Evolutionary conservation across 2,329 filamentous ascomycete genomes (phyloP).

Genomic region (Diaporthe sp.): DNA sequence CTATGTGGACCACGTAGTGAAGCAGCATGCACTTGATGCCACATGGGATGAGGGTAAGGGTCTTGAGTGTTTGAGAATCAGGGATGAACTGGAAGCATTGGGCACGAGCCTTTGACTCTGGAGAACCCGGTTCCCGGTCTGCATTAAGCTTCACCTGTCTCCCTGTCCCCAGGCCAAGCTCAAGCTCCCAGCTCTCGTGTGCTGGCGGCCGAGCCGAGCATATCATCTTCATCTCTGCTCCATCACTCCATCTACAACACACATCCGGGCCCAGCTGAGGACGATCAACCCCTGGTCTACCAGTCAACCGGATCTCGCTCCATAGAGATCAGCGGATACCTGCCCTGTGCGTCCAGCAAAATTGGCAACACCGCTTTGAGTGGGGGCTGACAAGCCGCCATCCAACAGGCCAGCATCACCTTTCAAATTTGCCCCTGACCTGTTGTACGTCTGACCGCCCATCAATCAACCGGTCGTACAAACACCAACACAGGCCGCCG

Average conservation of each 20-base stretch:
- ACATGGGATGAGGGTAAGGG: constrained; percentile 20
- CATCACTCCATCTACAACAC: not conserved
- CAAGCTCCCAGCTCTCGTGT: not conserved
- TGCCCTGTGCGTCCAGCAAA: constrained; percentile 15
- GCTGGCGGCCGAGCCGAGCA: constrained; percentile 1
- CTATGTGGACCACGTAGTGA: not conserved
- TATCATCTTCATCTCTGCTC: not conserved
- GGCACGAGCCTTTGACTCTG: constrained; percentile 3
- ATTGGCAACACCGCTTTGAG: constrained; percentile 26
- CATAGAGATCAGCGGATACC: constrained; percentile 12
- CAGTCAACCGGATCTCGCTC: constrained; percentile 21
- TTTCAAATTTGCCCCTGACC: constrained; percentile 29
- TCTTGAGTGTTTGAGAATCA: constrained; percentile 19
- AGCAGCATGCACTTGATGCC: not conserved
- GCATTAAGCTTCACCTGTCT: constrained; percentile 25
- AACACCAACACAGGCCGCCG: constrained; percentile 12
- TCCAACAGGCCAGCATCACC: constrained; percentile 22
- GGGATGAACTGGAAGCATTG: constrained; percentile 25
- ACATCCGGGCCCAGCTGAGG: constrained; percentile 11
- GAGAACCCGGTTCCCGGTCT: constrained; percentile 12
- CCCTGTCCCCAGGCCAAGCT: constrained; percentile 3
- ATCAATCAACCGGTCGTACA: constrained; percentile 11
- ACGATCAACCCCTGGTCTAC: constrained; percentile 24
- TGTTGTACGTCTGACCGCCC: constrained; percentile 27
- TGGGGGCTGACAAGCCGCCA: constrained; percentile 15